Conservation (phyloP, 2,329 filamentous ascomycete species). For the Aspergillus versicolor region DNA sequence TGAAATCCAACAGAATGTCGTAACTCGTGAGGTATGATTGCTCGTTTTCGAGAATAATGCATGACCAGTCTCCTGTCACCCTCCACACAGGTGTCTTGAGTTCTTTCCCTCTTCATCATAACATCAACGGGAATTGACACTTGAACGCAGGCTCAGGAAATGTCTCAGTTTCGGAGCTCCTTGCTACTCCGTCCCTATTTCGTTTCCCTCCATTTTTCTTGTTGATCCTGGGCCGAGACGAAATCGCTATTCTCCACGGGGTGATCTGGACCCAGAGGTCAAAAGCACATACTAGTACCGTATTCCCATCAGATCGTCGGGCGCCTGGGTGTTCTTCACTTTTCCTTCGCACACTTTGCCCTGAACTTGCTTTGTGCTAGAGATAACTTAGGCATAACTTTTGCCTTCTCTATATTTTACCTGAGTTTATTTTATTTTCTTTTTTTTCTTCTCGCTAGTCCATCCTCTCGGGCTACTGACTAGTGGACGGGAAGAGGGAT, state of each 20-base stretch:
- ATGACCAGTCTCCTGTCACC: not conserved
- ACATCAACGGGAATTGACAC: not conserved
- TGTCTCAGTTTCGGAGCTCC: not conserved
- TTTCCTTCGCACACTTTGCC: not conserved
- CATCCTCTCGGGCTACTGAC: constrained; percentile 7
- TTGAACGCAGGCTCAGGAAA: not conserved
- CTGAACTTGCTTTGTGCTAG: too few relatives aligned
- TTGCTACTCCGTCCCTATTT: not conserved
- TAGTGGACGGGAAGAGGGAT: constrained; percentile 13
- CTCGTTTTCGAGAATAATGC: not conserved
- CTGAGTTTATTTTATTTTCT: constrained; percentile 5
- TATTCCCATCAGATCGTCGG: not conserved
- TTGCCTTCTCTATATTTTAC: not conserved
- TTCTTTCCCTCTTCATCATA: not conserved
- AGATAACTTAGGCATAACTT: too few relatives aligned
- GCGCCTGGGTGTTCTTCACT: not conserved
- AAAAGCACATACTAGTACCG: not conserved
- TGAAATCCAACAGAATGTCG: not conserved
- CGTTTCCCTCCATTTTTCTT: not conserved
- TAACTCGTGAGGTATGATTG: not conserved
- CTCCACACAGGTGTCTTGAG: not conserved
- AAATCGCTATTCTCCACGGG: not conserved
- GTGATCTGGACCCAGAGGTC: not conserved
- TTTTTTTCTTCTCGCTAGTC: not conserved
- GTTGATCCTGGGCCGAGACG: not conserved